Evolutionary conservation across 1,139 yeast genomes (phyloP), one percentile per base, ranked within the genome.

Genomic region (Candida sp.): DNA sequence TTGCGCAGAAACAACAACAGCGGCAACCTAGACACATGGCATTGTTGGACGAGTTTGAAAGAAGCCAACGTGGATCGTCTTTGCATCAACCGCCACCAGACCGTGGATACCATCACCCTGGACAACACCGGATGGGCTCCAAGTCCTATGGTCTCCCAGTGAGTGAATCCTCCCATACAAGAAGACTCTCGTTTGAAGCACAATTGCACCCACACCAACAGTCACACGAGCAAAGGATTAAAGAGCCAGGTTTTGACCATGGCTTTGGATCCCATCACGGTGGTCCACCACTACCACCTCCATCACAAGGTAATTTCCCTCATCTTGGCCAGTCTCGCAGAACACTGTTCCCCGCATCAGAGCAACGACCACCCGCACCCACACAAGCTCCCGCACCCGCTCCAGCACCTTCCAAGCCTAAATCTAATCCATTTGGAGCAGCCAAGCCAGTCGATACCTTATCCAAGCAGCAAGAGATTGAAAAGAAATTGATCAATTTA

Each of bases 381-480:
- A n/a, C 27, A 12, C 43, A 23, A 28, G 33, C 31, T 7, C 42
- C 25, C 17, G 7, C 55, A 26, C 25, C 46, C 17, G 37, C 37
- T 32, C 57, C 57, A 22, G 39, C 60, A 31, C 48, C 53, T 8
- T 39, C 53, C 1, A 68, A 68, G 46, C 70, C 68, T 3, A 75
- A 72, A 53, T 57, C 72, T 1, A 77, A 76, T 54, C 81, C 82
- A 1, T 77, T 77, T 59, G 81, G 81, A 1, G 66, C 70, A 3
- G 81, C 82, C 0, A 77, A 71, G 57, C 82, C 82, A 3, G 81
- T 78, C 51, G 73, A 79, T 70, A 60, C 73, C 3, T 60, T 73
- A 35, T 63, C 80, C 4, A 69, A 70, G 49, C 75, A 69, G 58
- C 72, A 70, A 39, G 81, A 77, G 57, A 71, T 76, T 37, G 80